Conservation (phyloP, 2,329 filamentous ascomycete genomes). For the Cladosporium halotolerans region DNA sequence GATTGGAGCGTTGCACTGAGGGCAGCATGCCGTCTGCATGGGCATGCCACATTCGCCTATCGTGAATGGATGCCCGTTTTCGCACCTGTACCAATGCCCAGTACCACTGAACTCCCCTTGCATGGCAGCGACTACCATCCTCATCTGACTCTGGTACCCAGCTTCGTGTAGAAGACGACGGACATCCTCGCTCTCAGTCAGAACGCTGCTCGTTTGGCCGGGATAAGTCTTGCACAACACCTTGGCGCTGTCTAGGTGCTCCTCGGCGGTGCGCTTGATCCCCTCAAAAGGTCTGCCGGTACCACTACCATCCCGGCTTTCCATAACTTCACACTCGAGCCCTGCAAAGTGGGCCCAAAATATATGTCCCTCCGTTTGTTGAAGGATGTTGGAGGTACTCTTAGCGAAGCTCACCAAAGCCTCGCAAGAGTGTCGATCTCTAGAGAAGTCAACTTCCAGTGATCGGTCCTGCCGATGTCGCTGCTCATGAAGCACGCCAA, state of each 20-base stretch:
- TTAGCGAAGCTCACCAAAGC: slow-evolving; percentile 36
- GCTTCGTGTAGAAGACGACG: slow-evolving; percentile 41
- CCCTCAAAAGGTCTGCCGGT: slow-evolving; percentile 16
- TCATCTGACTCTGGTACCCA: slow-evolving; percentile 48
- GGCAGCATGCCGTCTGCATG: slow-evolving; percentile 55
- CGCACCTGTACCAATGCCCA: slow-evolving; percentile 58
- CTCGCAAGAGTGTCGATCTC: slow-evolving; percentile 36
- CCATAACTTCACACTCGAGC: slow-evolving; percentile 32
- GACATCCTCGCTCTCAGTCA: slow-evolving; percentile 40
- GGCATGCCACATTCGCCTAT: slow-evolving; percentile 46
- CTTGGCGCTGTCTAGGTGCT: slow-evolving; percentile 24
- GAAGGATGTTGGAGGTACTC: slow-evolving; percentile 32
- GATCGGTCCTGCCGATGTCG: not conserved
- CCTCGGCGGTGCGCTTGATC: slow-evolving; percentile 17
- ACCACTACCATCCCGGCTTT: not conserved
- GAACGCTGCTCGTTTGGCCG: slow-evolving; percentile 31
- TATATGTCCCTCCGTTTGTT: slow-evolving; percentile 47
- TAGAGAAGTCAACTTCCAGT: slow-evolving; percentile 27
- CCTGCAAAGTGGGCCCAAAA: slow-evolving; percentile 46
- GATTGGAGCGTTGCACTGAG: slow-evolving; percentile 54
- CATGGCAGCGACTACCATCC: slow-evolving; percentile 45
- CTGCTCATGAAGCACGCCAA: slow-evolving; percentile 21
- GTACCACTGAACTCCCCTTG: slow-evolving; percentile 36
- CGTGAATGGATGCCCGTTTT: slow-evolving; percentile 47
- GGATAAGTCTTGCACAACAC: slow-evolving; percentile 21